Conservation (phyloP, 1,284 basidiomycete species). For the Papiliotrema nemorosa region DNA sequence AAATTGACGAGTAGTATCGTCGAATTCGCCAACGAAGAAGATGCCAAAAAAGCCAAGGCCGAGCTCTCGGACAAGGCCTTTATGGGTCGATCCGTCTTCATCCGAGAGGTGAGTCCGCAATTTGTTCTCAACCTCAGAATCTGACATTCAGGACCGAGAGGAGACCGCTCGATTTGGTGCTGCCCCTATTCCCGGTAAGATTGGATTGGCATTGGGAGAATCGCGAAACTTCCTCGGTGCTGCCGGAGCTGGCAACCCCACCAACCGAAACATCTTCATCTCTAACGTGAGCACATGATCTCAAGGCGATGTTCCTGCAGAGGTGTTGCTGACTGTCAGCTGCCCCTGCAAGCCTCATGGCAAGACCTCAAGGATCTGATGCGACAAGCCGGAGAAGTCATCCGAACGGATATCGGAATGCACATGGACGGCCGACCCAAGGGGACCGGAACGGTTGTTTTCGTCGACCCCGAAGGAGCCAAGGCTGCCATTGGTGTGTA, state of each 20-base stretch:
- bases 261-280: conserved; percentile 77
- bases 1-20: conserved; percentile 64
- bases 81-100: conserved; percentile 88
- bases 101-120: conserved; percentile 72
- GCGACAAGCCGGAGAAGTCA: conserved; percentile 87
- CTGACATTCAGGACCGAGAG: conserved; percentile 76
- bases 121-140: not conserved
- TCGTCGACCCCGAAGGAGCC: conserved; percentile 85
- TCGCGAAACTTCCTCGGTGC: conserved; percentile 71
- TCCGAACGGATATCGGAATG: conserved; percentile 91
- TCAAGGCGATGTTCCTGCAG: not conserved
- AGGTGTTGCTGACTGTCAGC: conserved; percentile 51
- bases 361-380: conserved; percentile 98
- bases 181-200: conserved; percentile 86
- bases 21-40: conserved; percentile 79
- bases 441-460: conserved; percentile 92
- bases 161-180: conserved; percentile 90
- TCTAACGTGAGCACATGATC: conserved; percentile 64
- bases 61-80: conserved; percentile 84
- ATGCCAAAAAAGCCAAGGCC: conserved; percentile 76
- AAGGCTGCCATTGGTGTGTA: conserved; percentile 79
- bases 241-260: conserved; percentile 13
- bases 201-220: conserved; percentile 74
- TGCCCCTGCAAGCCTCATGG: conserved; percentile 95
- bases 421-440: conserved; percentile 87